These are phyloP conservation scores for Mycena vulgaris DNA, from an alignment of 768 basidiomycete species.

Conservation along the genomic window DNA sequence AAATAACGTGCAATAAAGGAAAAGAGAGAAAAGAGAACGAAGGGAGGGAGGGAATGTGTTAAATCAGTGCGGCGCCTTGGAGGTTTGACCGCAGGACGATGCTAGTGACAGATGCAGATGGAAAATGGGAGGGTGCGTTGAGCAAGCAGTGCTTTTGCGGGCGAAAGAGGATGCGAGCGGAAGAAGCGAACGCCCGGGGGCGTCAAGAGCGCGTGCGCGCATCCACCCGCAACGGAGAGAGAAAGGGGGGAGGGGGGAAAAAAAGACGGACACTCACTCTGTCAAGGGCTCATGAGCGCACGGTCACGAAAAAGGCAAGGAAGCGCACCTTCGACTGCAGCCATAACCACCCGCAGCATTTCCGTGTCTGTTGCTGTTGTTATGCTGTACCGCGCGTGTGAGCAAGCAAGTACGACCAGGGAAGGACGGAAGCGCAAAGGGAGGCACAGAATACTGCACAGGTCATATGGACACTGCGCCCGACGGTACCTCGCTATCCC, in stretches of 20 bases:
- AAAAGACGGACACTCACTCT: constrained; percentile 75
- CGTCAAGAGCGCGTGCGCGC: background rate
- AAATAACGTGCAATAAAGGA: constrained; percentile 43
- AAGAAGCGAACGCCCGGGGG: constrained; percentile 39
- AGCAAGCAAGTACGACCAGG: constrained; percentile 19
- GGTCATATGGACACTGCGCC: too few relatives aligned
- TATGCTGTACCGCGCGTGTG: constrained; percentile 63
- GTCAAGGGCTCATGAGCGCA: constrained; percentile 33
- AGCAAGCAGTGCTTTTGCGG: constrained; percentile 36
- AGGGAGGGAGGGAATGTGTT: constrained; percentile 37
- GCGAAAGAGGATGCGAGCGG: constrained; percentile 46
- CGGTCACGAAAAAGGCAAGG: constrained; percentile 7
- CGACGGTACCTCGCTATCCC: too few relatives aligned
- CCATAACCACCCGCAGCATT: constrained; percentile 93
- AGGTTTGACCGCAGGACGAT: constrained; percentile 79
- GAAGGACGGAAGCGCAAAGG: background rate
- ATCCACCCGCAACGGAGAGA: constrained; percentile 37
- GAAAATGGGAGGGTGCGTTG: constrained; percentile 21
- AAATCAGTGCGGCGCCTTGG: constrained; percentile 77
- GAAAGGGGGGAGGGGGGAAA: constrained; percentile 44
- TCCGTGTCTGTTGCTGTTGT: constrained; percentile 94
- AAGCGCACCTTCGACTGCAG: constrained; percentile 90
- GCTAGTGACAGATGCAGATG: constrained; percentile 54
- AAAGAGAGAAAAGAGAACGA: constrained; percentile 35
- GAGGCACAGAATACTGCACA: too few relatives aligned